Evolutionary conservation across 176 grass and related monocot genomes (phyloP), one percentile per base, ranked within the genome.

Genomic region (Areca catechu): DNA sequence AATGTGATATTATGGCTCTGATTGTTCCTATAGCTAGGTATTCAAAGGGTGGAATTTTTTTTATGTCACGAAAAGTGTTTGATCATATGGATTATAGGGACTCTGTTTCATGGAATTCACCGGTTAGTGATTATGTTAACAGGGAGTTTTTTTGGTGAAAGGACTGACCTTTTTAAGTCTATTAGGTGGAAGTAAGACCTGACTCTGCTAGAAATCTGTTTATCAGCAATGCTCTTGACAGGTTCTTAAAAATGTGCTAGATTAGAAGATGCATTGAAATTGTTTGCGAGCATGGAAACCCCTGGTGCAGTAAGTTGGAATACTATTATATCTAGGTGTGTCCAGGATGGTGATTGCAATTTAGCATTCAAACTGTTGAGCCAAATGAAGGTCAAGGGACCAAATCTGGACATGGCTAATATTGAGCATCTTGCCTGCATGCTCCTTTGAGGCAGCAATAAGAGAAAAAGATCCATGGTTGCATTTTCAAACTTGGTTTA

Each of bases 241-340:
- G 22, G 34, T 62, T 49, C 60, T 49, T 5, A 20, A 62, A 24
- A 62, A 22, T 62, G 60, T 49, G 60, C 3, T 29, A 48, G 34
- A 15, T 18, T 49, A 62, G 19, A 22, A 49, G 37, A 49, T 62
- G 60, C 60, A 62, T 49, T 62, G 19, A 21, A 48, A 49, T 18
- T 5, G 21, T 62, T 49, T 48, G 37, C 22, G 34, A 62, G 30
- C 16, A 62, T 62, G 37, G 30, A 49, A 16, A 34, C 21, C 1
- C n/a, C 55, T 24, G 55, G 25, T 24, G 7, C 20, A 25, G 55
- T 24, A 57, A 25, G 55, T 57, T 57, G 55, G 55, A 57, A 57
- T 57, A 60, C 58, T n/a, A 60, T 60, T 18, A 60, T 60, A 18
- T 28, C 58, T 60, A 27, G 58, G n/a, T 60, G 37, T 57, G 20